These are phyloP conservation scores for Rhizophagus prolifer DNA, from an alignment of 192 early-diverging fungal species.

Conservation along the genomic window DNA sequence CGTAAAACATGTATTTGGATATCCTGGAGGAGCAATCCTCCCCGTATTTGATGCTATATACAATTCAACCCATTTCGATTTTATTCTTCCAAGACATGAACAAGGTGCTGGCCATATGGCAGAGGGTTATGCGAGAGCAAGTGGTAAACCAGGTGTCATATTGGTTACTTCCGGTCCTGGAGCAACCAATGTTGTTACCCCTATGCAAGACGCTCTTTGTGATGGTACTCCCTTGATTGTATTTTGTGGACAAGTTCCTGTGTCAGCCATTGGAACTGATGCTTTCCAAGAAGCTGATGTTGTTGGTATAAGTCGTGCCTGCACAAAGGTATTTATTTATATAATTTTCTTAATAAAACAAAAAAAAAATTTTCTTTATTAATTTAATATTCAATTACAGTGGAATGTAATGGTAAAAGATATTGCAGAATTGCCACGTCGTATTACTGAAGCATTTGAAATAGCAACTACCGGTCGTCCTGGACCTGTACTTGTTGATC, in stretches of 20 bases:
- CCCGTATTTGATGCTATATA: constrained; percentile 99
- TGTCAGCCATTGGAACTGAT: constrained; percentile 87
- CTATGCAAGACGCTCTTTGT: constrained; percentile 94
- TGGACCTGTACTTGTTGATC: constrained; percentile 95
- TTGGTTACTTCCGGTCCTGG: constrained; percentile 94
- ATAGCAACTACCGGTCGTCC: constrained; percentile 95
- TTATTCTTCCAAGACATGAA: constrained; percentile 95
- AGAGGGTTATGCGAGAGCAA: constrained; percentile 93
- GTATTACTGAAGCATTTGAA: constrained; percentile 98
- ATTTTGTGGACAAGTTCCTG: constrained; percentile 92
- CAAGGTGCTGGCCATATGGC: constrained; percentile 99
- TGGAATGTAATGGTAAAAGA: constrained; percentile 99
- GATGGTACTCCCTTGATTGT: constrained; percentile 97
- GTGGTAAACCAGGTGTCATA: constrained; percentile 74
- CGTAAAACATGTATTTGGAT: constrained; percentile 95
- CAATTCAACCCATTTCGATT: constrained; percentile 93
- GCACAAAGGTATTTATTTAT: constrained; percentile 68
- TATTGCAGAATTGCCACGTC: constrained; percentile 90
- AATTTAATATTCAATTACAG: not conserved
- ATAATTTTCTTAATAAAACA: not conserved
- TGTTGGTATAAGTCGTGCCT: constrained; percentile 90
- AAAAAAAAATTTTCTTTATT: no score
- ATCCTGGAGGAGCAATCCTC: constrained; percentile 97
- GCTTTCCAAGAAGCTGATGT: constrained; percentile 99
- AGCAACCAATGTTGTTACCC: constrained; percentile 96